Evolutionary conservation across 1,284 basidiomycete genomes (phyloP).

Genomic region (Amylostereum areolatum): DNA sequence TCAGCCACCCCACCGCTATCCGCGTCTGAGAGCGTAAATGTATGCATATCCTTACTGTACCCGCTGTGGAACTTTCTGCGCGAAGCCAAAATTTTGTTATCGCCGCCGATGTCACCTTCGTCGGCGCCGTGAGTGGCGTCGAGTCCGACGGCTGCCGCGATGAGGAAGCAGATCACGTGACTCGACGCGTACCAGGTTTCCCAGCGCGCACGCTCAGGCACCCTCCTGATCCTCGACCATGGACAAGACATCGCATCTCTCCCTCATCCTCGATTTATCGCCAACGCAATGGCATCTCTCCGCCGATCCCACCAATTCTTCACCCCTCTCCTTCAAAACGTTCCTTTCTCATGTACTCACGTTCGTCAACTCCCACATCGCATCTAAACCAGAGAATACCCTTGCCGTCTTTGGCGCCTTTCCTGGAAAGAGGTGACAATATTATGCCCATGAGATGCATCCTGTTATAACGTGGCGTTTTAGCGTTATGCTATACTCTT

Average conservation of each 20-base stretch:
- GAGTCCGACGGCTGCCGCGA: too few species aligned
- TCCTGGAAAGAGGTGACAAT: constrained; percentile 68
- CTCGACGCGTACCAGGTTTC: too few species aligned
- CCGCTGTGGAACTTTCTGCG: too few species aligned
- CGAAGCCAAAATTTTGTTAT: too few species aligned
- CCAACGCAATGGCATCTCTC: constrained; percentile 77
- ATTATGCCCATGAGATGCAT: constrained; percentile 1
- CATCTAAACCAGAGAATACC: constrained; percentile 86
- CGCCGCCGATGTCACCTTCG: too few species aligned
- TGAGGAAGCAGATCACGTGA: too few species aligned
- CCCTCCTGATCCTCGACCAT: constrained; percentile 18
- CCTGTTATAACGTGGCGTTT: neutral
- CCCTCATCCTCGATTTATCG: constrained; percentile 79
- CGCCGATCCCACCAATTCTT: constrained; percentile 36
- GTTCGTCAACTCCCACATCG: constrained; percentile 91
- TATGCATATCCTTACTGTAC: too few species aligned
- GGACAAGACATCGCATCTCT: constrained; percentile 64
- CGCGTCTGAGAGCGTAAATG: too few species aligned
- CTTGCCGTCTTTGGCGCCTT: constrained; percentile 89
- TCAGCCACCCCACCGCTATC: too few species aligned
- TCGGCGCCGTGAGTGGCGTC: too few species aligned
- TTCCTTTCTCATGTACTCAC: constrained; percentile 82
- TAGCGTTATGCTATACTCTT: constrained; percentile 73
- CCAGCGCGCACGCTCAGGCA: too few species aligned
- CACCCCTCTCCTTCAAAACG: constrained; percentile 53